Conservation (phyloP, 2,329 filamentous ascomycete genomes). For the Aureobasidium sp. region DNA sequence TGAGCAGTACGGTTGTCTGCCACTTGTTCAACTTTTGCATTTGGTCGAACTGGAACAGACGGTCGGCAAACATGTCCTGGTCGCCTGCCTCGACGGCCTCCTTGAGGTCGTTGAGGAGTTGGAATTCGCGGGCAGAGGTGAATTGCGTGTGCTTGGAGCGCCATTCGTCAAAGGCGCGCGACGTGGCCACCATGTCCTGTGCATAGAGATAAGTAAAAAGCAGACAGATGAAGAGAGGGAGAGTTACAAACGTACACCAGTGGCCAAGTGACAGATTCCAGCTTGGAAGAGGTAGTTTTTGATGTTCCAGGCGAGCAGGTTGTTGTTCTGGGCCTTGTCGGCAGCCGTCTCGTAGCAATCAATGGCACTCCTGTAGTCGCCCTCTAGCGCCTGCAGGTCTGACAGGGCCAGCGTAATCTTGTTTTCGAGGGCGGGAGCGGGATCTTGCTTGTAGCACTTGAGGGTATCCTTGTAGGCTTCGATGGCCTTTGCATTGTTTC, state of each 20-base stretch:
- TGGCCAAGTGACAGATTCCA: constrained; percentile 78
- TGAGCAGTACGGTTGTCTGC: constrained; percentile 82
- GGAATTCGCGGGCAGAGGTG: constrained; percentile 67
- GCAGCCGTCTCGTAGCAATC: constrained; percentile 79
- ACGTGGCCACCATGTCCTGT: constrained; percentile 67
- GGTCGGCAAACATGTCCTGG: constrained; percentile 76
- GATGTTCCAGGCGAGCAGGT: constrained; percentile 86
- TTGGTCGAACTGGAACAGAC: constrained; percentile 83
- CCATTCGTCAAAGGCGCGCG: constrained; percentile 76
- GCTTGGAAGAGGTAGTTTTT: constrained; percentile 96
- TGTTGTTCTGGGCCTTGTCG: constrained; percentile 69
- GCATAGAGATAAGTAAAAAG: not conserved
- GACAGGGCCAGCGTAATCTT: constrained; percentile 91
- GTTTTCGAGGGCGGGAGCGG: constrained; percentile 81
- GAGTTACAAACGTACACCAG: constrained; percentile 37
- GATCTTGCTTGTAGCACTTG: constrained; percentile 82
- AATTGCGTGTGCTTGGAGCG: constrained; percentile 73
- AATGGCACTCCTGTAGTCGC: constrained; percentile 78
- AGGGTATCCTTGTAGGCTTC: constrained; percentile 68
- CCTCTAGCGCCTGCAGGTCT: constrained; percentile 74
- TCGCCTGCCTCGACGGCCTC: constrained; percentile 71
- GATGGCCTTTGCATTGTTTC: constrained; percentile 69
- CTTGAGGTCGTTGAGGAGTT: constrained; percentile 70
- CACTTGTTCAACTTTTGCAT: constrained; percentile 92
- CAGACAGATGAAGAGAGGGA: not conserved